Conservation (phyloP, 75 land plant species). For the Sequoia sempervirens region DNA sequence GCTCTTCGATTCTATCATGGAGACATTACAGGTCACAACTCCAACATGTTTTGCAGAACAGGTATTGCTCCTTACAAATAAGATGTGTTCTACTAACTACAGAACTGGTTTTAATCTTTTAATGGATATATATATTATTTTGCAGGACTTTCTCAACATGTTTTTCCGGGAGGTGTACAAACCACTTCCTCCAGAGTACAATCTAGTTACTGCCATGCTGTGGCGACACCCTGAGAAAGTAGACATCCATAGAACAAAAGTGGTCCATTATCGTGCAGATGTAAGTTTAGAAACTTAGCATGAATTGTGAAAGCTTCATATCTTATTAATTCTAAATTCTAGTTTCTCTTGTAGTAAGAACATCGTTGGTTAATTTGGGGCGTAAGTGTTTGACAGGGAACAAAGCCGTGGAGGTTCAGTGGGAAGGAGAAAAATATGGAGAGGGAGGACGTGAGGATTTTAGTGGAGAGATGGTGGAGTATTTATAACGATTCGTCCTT, state of each 20-base stretch:
- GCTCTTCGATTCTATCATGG: slow-evolving; percentile 23
- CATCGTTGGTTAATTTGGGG: not conserved
- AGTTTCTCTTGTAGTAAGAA: too few relatives aligned
- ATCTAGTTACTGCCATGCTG: slow-evolving; percentile 44
- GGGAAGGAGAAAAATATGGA: slow-evolving; percentile 62
- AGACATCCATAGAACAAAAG: slow-evolving; percentile 36
- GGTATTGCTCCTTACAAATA: slow-evolving; percentile 14
- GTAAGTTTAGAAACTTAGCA: slow-evolving; percentile 26
- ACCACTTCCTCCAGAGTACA: slow-evolving; percentile 41
- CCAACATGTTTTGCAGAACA: slow-evolving; percentile 58
- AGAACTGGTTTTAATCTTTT: too few relatives aligned
- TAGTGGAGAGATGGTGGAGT: slow-evolving; percentile 55
- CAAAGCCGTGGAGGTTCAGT: slow-evolving; percentile 63
- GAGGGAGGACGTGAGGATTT: slow-evolving; percentile 50
- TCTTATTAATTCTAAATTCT: not conserved
- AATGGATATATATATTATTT: not conserved
- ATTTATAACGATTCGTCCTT: slow-evolving; percentile 34
- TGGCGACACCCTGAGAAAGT: slow-evolving; percentile 55
- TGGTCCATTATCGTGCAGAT: slow-evolving; percentile 52
- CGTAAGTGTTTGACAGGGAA: slow-evolving; percentile 26
- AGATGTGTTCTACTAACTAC: too few relatives aligned
- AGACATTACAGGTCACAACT: slow-evolving; percentile 25
- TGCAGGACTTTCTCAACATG: slow-evolving; percentile 59
- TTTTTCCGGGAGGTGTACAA: slow-evolving; percentile 37
- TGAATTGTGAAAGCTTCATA: not conserved